These are phyloP conservation scores for Onygenales sp. DNA, from an alignment of 2,329 filamentous ascomycete genomes.

Conservation along the genomic window DNA sequence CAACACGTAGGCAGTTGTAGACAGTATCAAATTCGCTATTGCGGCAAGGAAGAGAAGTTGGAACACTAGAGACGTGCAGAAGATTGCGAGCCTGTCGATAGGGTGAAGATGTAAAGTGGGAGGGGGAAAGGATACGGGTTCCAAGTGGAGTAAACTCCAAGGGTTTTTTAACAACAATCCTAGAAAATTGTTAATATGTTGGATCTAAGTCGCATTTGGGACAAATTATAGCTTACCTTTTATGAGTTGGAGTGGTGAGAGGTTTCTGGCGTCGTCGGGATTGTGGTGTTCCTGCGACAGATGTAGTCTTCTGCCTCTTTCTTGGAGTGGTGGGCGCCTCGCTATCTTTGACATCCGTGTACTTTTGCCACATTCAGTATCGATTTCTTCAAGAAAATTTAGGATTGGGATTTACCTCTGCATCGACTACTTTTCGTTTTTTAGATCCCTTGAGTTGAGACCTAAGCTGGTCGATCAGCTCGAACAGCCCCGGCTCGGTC, in stretches of 20 bases:
- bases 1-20: conserved; percentile 86
- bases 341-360: conserved; percentile 25
- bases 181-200: conserved; percentile 12
- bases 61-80: conserved; percentile 89
- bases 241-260: conserved; percentile 55
- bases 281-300: conserved; percentile 33
- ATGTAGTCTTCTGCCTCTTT: conserved; percentile 46
- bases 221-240: conserved; percentile 34
- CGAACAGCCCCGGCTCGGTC: conserved; percentile 54
- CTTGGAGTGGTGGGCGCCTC: conserved; percentile 42
- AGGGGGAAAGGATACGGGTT: conserved; percentile 70
- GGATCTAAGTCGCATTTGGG: not conserved
- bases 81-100: conserved; percentile 84
- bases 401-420: conserved; percentile 23
- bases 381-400: not conserved
- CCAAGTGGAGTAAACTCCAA: conserved; percentile 94
- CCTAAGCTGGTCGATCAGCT: conserved; percentile 59
- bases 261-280: conserved; percentile 31
- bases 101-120: conserved; percentile 67
- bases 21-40: conserved; percentile 87
- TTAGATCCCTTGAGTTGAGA: conserved; percentile 56
- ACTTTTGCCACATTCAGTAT: not conserved
- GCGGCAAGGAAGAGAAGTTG: conserved; percentile 77
- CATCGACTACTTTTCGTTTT: conserved; percentile 37
- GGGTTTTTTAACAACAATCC: conserved; percentile 70